phyloP scores from a whole-genome alignment of 2,329 filamentous ascomycete species.

The Trichoderma pleuroti region DNA sequence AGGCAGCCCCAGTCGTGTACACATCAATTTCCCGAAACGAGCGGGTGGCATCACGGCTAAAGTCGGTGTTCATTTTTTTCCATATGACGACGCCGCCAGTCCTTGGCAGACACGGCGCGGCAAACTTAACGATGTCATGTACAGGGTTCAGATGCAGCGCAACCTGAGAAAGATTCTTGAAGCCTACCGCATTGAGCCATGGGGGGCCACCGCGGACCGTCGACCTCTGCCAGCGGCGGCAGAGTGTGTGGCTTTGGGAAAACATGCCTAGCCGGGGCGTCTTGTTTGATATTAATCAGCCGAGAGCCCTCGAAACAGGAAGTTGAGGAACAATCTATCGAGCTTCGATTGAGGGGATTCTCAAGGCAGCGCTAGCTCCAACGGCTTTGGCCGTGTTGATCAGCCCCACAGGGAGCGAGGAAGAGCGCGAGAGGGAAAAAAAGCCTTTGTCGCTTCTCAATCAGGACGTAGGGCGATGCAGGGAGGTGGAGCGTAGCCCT shows the following conservation, averaged over 20 bases:
- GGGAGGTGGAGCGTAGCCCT: conserved; percentile 7
- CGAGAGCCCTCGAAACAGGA: conserved; percentile 5
- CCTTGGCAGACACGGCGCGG: conserved; percentile 2
- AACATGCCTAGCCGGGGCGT: background rate
- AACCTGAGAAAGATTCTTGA: conserved; percentile 4
- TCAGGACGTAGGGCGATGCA: conserved; percentile 9
- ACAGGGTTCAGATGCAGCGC: background rate
- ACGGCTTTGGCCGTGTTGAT: conserved; percentile 17
- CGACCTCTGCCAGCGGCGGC: background rate
- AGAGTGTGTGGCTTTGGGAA: background rate
- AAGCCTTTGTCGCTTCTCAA: background rate
- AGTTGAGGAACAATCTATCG: conserved; percentile 1
- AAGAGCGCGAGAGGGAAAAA: background rate
- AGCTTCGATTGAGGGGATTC: conserved; percentile 12
- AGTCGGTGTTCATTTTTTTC: background rate
- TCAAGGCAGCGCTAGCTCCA: background rate
- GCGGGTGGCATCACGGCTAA: conserved; percentile 9
- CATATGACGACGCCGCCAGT: background rate
- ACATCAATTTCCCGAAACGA: background rate
- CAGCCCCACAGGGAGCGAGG: conserved; percentile 5
- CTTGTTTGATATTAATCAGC: background rate
- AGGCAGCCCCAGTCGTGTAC: background rate
- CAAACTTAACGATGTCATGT: background rate
- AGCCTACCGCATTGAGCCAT: conserved; percentile 2
- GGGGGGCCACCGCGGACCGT: background rate